Evolutionary conservation across 495 filamentous ascomycete species (phyloP), one percentile per base, ranked within the genome.

Genomic region (Oidiodendron maius): DNA sequence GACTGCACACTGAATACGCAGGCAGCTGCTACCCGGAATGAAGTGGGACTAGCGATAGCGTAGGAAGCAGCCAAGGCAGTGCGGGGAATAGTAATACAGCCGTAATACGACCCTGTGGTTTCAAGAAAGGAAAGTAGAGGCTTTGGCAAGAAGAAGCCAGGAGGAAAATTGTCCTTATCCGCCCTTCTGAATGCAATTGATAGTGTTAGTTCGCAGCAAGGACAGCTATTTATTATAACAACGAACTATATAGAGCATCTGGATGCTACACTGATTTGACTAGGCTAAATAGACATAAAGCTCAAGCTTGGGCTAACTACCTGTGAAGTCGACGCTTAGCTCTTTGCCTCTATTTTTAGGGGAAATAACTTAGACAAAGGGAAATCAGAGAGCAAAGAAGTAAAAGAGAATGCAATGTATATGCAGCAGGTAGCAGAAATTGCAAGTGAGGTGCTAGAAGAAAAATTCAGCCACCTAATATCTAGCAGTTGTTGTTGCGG

Each of bases 201-300:
- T 55, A 84, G 86, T 16, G 82, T 88, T 16, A 81, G 80, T 8
- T 80, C 79, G 1, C 78, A 79, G 38, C 84, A 90, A 59, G 86
- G 86, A 10, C 76, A 83, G 5, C 76, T 89, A 15, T 71, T n/a
- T 90, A 10, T 91, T 49, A 90, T 91, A 84, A 89, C 86, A 2
- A 87, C 86, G 38, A 90, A 90, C 55, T 81, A 87, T 56, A 55
- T 77, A 0, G 82, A 89, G 26, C 80, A 80, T 49, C 71, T 91
- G 0, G 86, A 91, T 56, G 68, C 76, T 25, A 85, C 86, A 1
- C 72, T 91, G 3, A 79, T 87, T 41, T 80, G 86, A 0, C 82
- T 83, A 9, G 86, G 86, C 0, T 77, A 84, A 13, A 78, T 90
- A 6, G 86, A 91, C 57, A 78, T 84, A 74, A 75, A 76, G 21